phyloP scores from a whole-genome alignment of 257 asterid species.

The Fraxinus quadrangulata region DNA sequence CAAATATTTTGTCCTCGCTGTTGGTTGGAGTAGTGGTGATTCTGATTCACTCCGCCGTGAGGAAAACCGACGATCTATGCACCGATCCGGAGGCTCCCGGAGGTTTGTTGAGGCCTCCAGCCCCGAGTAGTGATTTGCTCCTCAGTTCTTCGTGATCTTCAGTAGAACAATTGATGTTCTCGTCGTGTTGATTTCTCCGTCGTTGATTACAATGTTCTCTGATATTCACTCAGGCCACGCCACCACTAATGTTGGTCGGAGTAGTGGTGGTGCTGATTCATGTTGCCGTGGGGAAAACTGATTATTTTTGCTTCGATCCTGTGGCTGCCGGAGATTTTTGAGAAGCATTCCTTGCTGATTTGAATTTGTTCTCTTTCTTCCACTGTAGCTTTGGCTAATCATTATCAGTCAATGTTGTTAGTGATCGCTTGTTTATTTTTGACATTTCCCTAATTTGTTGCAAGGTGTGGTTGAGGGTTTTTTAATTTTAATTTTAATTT shows the following conservation, averaged over 20 bases:
- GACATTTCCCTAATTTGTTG: neutral
- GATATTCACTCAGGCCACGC: conserved; percentile 29
- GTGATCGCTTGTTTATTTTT: neutral
- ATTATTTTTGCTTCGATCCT: conserved; percentile 53
- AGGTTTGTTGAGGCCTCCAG: conserved; percentile 43
- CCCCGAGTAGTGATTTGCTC: conserved; percentile 15
- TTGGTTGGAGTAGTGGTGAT: conserved; percentile 57
- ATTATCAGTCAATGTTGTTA: neutral
- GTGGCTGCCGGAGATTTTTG: conserved; percentile 50
- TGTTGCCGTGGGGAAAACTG: conserved; percentile 54
- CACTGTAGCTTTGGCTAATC: neutral
- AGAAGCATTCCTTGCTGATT: neutral
- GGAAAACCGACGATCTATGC: conserved; percentile 67
- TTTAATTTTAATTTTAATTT: too few species aligned
- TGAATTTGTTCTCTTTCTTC: neutral
- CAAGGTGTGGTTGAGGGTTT: neutral
- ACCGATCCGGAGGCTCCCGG: conserved; percentile 60
- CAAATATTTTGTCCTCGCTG: conserved; percentile 55
- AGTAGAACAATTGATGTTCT: too few species aligned
- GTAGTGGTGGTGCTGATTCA: too few species aligned
- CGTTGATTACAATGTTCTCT: conserved; percentile 19
- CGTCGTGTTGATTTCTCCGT: conserved; percentile 57
- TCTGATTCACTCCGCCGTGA: conserved; percentile 67
- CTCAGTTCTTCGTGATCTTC: conserved; percentile 25
- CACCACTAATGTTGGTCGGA: conserved; percentile 33